Evolutionary conservation across 2,329 filamentous ascomycete species (phyloP).

Genomic region (Helotiales sp.): DNA sequence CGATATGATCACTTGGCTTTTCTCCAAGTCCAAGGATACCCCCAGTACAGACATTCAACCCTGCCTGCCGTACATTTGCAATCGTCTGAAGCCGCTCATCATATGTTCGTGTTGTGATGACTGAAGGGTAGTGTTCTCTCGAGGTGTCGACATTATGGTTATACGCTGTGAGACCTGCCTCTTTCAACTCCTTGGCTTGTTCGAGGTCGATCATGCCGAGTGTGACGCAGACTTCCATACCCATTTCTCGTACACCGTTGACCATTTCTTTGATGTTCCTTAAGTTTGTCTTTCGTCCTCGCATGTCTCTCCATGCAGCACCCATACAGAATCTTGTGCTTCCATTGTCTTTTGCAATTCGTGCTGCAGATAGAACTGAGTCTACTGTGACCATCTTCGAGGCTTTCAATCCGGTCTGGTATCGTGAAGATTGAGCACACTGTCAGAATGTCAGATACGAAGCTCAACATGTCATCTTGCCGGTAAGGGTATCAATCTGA

Average conservation of each 20-base stretch:
- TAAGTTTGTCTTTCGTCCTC: slow-evolving; percentile 79
- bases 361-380: slow-evolving; percentile 75
- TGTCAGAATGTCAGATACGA: not conserved
- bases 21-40: slow-evolving; percentile 87
- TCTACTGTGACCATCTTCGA: slow-evolving; percentile 79
- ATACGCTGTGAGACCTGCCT: slow-evolving; percentile 84
- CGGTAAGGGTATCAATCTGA: not conserved
- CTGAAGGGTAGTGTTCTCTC: slow-evolving; percentile 81
- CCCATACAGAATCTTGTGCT: slow-evolving; percentile 95
- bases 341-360: slow-evolving; percentile 76
- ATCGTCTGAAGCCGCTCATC: slow-evolving; percentile 84
- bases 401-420: slow-evolving; percentile 74
- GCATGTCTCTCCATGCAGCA: slow-evolving; percentile 92
- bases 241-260: slow-evolving; percentile 73
- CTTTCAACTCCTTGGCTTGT: slow-evolving; percentile 80
- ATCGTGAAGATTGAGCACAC: slow-evolving; percentile 82
- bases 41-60: slow-evolving; percentile 87
- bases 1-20: slow-evolving; percentile 74
- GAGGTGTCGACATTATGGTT: slow-evolving; percentile 95
- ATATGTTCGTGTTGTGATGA: slow-evolving; percentile 85
- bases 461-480: not conserved
- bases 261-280: slow-evolving; percentile 88
- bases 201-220: slow-evolving; percentile 84
- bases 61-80: slow-evolving; percentile 77
- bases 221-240: slow-evolving; percentile 92